Base-by-base conservation (phyloP, 768 basidiomycete genomes). In the Boletus pseudo-olivaceus region DNA sequence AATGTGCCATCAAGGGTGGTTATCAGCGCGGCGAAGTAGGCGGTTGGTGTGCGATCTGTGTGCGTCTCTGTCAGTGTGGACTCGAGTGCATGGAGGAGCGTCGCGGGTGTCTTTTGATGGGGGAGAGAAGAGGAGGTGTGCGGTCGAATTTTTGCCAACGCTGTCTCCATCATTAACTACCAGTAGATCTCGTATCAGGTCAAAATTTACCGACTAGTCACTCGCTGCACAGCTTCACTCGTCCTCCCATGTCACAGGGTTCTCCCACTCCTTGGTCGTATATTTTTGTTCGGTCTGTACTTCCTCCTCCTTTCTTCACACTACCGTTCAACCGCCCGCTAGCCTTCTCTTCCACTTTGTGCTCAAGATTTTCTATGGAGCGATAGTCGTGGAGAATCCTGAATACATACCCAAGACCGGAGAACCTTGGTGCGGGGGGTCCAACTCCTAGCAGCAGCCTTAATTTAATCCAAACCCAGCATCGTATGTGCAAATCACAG, bases 11-110 rank as follows among this genome's bases (percentile, higher is more conserved):
- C 88, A 30, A 96, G 78, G 8, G 90, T 88, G 12, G 92, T 93
- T 46, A 92, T 75, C 54, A 96, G 78, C 4, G 90, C 87, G n/a
- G 93, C 91, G 72, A 95, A 97, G 75, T 98, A 98, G 30, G 97
- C 96, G 1, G 93, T 93, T 7, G 95, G 79, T 8, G 88, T 79
- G 38, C 75, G 72, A 49, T 87, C 84, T 8, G 85, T 77, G 56
- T 75, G 75, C 62, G 87, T 85, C 62, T 91, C 88, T 60, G 78
- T 73, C 61, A 87, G 81, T 38, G 86, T 91, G 15, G 84, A 79
- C 72, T 98, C 96, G 61, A 98, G 76, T 3, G 93, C 95, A 53
- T 79, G 72, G 41, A 98, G 80, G 23, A 98, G 82, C 43, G 81
- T 83, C 27, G 95, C 96, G 5, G 94, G 93, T 53, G 87, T 81